Percentiles rank a stretch among this genome's conserved stretches.
phyloP scores from a whole-genome alignment of 2,329 filamentous ascomycete species.

The Metarhizium brunneum region DNA sequence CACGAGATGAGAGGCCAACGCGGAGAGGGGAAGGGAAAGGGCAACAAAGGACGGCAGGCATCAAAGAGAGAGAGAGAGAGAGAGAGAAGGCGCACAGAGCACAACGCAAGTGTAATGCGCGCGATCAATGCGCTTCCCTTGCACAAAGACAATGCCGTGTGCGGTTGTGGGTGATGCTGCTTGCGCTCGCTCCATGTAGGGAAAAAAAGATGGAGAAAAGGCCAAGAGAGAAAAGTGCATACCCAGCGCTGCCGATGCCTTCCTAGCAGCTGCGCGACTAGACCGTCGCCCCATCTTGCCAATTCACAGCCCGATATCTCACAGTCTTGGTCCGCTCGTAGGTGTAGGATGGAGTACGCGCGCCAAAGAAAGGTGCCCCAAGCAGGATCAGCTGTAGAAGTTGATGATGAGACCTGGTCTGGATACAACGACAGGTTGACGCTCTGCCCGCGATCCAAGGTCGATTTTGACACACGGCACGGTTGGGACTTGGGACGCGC shows the following conservation, averaged over 20 bases:
- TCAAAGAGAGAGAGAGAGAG: not conserved
- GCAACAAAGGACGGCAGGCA: not conserved
- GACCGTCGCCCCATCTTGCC: constrained; percentile 32
- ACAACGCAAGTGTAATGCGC: not conserved
- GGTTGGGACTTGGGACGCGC: constrained; percentile 15
- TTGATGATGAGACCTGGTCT: not conserved
- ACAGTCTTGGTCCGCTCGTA: not conserved
- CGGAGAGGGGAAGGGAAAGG: no score
- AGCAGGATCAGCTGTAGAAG: not conserved
- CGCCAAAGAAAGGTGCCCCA: not conserved
- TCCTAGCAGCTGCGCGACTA: constrained; percentile 44
- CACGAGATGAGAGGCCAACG: not conserved
- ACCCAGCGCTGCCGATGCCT: constrained; percentile 44
- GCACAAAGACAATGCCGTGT: not conserved
- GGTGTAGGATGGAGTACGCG: not conserved
- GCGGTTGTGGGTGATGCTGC: not conserved
- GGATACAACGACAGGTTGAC: not conserved
- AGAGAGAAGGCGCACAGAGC: not conserved
- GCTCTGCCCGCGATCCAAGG: not conserved
- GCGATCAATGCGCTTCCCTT: not conserved
- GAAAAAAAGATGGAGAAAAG: constrained; percentile 2
- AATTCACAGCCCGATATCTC: not conserved
- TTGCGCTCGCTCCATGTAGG: not conserved
- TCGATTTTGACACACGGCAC: constrained; percentile 8
- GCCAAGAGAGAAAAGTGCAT: constrained; percentile 14